Evolutionary conservation across 768 basidiomycete genomes (phyloP), one percentile per base, ranked within the genome.

Genomic region (Lactarius akahatsu): DNA sequence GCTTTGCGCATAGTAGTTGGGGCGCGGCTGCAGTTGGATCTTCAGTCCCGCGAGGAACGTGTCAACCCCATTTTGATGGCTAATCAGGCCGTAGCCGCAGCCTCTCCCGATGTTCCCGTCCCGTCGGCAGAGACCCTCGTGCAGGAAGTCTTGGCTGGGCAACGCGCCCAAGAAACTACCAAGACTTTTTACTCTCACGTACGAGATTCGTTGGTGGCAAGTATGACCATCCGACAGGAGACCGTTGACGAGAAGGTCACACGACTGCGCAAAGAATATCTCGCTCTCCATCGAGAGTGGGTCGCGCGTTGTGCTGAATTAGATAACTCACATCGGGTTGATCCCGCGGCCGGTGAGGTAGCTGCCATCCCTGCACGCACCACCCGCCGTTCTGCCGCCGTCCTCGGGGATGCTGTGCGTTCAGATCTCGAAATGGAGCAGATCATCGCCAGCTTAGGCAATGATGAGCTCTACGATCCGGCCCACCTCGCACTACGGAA

Each of bases 371-470:
- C 68, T 4, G 82, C 81, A 18, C 77, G 92, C 59, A 88, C 89
- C 50, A 92, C 91, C 10, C 84, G 92, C 34, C 86, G 92, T 30
- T 85, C 89, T 11, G 82, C 87, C 57, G 88, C 89, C 0, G 79
- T 78, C 52, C 78, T 92, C 68, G 92, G 92, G 32, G 96, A 97
- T 76, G 88, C 92, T 16, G 95, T 95, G 18, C 89, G 94, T 4
- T 94, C 95, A 20, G 96, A 98, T 76, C 83, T 96, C 64, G 96
- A 98, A 80, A 95, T 97, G 87, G 92, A 97, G 73, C 94, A 95
- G 77, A 94, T 98, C 73, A 91, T 98, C 64, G 93, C 93, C n/a
- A 92, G 89, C 72, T 80, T 97, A 47, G 94, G 93, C 30, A 91
- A 89, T 71, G 94, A 96, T 69, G 95, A 96, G 66, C 86, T 92